Conservation (phyloP, 495 filamentous ascomycete species). For the Penicillium arizonense region DNA sequence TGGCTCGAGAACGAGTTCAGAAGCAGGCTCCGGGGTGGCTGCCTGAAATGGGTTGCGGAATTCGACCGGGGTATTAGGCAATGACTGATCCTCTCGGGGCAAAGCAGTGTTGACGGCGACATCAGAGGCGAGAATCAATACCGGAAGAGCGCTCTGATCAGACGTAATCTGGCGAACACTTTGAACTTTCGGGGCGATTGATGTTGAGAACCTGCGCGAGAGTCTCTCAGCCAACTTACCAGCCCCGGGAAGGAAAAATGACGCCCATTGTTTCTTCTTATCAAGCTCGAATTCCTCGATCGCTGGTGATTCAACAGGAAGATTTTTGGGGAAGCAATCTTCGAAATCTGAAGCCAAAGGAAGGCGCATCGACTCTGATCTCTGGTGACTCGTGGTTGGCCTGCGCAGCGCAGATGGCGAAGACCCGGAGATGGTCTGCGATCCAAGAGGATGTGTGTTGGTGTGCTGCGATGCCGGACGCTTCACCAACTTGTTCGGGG, state of each 20-base stretch:
- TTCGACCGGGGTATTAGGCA: constrained; percentile 20
- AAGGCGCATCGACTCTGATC: constrained; percentile 67
- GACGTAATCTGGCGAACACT: constrained; percentile 29
- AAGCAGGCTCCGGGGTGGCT: not conserved
- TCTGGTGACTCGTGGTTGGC: constrained; percentile 85
- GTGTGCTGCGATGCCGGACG: constrained; percentile 64
- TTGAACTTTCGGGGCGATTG: constrained; percentile 23
- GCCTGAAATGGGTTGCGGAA: constrained; percentile 39
- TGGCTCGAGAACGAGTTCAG: not conserved
- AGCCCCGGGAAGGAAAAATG: constrained; percentile 43
- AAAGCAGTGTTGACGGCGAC: constrained; percentile 20
- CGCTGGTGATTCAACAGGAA: constrained; percentile 16
- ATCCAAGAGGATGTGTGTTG: constrained; percentile 31
- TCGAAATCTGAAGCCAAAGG: constrained; percentile 33
- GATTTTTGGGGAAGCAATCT: constrained; percentile 15
- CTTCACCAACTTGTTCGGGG: constrained; percentile 88
- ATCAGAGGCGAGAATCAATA: constrained; percentile 40
- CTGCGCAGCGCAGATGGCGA: constrained; percentile 62
- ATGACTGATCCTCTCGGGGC: constrained; percentile 5
- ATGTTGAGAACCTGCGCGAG: constrained; percentile 30
- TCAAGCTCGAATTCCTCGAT: constrained; percentile 16
- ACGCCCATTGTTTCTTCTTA: constrained; percentile 35
- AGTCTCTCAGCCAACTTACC: constrained; percentile 36
- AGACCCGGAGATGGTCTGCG: constrained; percentile 39
- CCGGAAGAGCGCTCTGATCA: constrained; percentile 27